Evolutionary conservation across 2,329 filamentous ascomycete species (phyloP).

Genomic region (Clonostachys rhizophaga): DNA sequence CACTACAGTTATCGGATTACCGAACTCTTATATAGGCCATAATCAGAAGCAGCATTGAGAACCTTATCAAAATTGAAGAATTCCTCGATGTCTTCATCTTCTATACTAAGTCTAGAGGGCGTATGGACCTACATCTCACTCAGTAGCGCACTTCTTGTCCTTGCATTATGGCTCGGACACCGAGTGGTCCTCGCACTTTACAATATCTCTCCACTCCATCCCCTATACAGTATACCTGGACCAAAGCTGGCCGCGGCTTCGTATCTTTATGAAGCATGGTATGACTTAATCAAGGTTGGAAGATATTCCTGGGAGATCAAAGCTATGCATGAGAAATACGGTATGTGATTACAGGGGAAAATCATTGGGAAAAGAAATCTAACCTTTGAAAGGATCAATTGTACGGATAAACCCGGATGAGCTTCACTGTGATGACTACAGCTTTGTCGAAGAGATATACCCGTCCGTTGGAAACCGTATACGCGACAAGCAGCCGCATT

Average conservation of each 20-base stretch:
- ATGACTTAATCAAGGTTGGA: conserved; percentile 26
- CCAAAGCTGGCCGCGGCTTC: conserved; percentile 26
- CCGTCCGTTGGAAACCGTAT: conserved; percentile 14
- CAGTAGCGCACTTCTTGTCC: background rate
- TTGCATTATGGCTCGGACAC: conserved; percentile 19
- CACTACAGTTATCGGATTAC: no score
- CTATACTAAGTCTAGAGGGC: background rate
- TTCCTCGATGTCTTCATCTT: no score
- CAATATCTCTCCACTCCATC: conserved; percentile 32
- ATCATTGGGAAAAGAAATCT: background rate
- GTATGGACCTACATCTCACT: background rate
- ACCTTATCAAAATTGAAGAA: no score
- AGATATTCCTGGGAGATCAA: conserved; percentile 24
- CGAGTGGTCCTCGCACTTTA: conserved; percentile 18
- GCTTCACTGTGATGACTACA: conserved; percentile 25
- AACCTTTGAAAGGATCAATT: conserved; percentile 18
- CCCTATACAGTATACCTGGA: conserved; percentile 27
- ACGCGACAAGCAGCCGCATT: conserved; percentile 10
- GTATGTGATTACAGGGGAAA: conserved; percentile 7
- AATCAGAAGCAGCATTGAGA: no score
- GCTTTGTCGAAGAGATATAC: conserved; percentile 31
- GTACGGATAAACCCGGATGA: conserved; percentile 31
- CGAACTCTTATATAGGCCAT: no score
- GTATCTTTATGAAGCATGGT: conserved; percentile 29
- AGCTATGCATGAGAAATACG: conserved; percentile 29